Conservation (phyloP, 257 asterid genomes). For the Linderniella brevidens region DNA sequence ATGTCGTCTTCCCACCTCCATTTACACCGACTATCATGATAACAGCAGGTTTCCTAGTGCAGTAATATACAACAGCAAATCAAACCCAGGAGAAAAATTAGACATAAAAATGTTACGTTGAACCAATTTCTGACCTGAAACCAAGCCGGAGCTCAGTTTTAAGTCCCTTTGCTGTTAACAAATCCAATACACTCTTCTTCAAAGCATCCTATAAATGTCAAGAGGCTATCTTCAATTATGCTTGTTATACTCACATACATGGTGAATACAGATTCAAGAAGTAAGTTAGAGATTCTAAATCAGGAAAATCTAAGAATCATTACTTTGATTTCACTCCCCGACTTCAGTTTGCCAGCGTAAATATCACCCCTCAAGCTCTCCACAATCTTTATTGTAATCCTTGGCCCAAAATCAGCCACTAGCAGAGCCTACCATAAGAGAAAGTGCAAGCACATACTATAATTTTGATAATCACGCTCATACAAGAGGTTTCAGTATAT, state of each 20-base stretch:
- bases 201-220: slow-evolving; percentile 44
- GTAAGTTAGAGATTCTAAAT: neutral
- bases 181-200: slow-evolving; percentile 55
- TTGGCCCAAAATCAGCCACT: slow-evolving; percentile 95
- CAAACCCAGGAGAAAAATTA: neutral
- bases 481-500: too few relatives aligned
- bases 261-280: neutral
- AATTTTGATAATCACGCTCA: neutral
- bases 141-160: slow-evolving; percentile 83
- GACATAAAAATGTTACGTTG: slow-evolving; percentile 1
- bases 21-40: slow-evolving; percentile 93
- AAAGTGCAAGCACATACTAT: neutral
- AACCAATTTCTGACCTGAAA: slow-evolving; percentile 46
- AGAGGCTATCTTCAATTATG: neutral
- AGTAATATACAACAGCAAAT: slow-evolving; percentile 10
- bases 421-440: slow-evolving; percentile 34
- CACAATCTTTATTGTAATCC: slow-evolving; percentile 73
- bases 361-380: slow-evolving; percentile 89
- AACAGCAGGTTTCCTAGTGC: slow-evolving; percentile 83
- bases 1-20: slow-evolving; percentile 98
- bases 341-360: slow-evolving; percentile 80
- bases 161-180: slow-evolving; percentile 63
- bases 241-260: too few relatives aligned
- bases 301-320: slow-evolving; percentile 1
- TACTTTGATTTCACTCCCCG: slow-evolving; percentile 87